A percentile compares a stretch with the other conserved stretches of the same genome.
These are phyloP conservation scores for Wickerhamomyces queroliae DNA, from an alignment of 805 yeast species.

Conservation along the genomic window DNA sequence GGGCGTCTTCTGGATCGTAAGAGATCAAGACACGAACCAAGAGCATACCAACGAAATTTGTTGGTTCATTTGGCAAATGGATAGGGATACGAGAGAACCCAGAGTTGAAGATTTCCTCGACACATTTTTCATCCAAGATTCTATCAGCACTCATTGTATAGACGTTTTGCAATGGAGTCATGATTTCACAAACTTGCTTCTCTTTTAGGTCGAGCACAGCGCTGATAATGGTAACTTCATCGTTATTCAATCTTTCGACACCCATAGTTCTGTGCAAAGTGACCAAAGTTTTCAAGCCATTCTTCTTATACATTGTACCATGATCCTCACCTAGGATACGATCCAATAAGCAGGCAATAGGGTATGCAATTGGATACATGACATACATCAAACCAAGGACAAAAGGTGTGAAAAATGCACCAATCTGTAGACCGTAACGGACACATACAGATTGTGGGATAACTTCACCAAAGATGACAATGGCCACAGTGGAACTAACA, in stretches of 20 bases:
- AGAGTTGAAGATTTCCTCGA: constrained; percentile 85
- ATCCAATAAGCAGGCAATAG: constrained; percentile 79
- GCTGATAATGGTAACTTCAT: constrained; percentile 92
- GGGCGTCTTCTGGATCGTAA: constrained; percentile 93
- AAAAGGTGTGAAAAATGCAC: constrained; percentile 86
- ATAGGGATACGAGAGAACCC: constrained; percentile 96
- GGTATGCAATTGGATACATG: constrained; percentile 88
- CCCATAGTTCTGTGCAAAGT: constrained; percentile 94
- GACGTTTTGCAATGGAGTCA: constrained; percentile 92
- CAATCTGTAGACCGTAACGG: constrained; percentile 86
- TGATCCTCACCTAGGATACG: constrained; percentile 88
- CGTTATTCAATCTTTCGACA: constrained; percentile 85
- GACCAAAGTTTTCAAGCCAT: constrained; percentile 89
- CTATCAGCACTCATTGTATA: constrained; percentile 83
- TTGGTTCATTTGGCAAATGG: constrained; percentile 82
- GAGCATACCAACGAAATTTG: constrained; percentile 91
- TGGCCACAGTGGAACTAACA: constrained; percentile 84
- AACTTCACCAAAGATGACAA: constrained; percentile 93
- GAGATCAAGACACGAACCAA: constrained; percentile 87
- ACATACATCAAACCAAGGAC: constrained; percentile 79
- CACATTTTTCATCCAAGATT: constrained; percentile 74
- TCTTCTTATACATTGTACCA: constrained; percentile 89
- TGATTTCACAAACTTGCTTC: constrained; percentile 76
- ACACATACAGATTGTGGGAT: constrained; percentile 94
- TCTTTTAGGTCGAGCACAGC: constrained; percentile 94